Conservation (phyloP, 2,329 filamentous ascomycete genomes). For the Aspergillus novoparasiticus region DNA sequence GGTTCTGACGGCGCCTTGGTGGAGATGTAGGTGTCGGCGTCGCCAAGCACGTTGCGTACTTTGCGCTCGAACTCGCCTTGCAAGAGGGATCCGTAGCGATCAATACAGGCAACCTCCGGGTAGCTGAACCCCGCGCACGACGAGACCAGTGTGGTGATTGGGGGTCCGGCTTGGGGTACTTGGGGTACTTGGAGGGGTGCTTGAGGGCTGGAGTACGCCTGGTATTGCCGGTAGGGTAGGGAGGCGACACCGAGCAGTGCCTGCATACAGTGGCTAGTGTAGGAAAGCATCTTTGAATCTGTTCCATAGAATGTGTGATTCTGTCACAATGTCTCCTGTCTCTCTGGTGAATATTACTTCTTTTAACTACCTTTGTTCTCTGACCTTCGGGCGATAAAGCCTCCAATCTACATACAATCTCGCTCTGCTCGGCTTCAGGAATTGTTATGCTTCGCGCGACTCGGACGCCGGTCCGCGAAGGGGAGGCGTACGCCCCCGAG, state of each 20-base stretch:
- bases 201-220: not conserved
- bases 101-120: not conserved
- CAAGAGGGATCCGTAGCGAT: not conserved
- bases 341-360: not conserved
- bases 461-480: not conserved
- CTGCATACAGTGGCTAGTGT: not conserved
- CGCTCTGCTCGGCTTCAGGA: not conserved
- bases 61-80: not conserved
- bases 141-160: not conserved
- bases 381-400: not conserved
- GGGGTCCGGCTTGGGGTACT: not conserved
- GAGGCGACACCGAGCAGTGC: not conserved
- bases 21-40: not conserved
- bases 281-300: not conserved
- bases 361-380: not conserved
- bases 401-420: not conserved
- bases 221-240: not conserved
- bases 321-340: not conserved
- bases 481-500: not conserved
- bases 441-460: not conserved
- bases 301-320: not conserved
- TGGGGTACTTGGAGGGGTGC: not conserved
- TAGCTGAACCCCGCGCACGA: not conserved
- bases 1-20: not conserved
- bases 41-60: not conserved